phyloP scores from a whole-genome alignment of 2,329 filamentous ascomycete genomes.

The Cercospora berteroae region DNA sequence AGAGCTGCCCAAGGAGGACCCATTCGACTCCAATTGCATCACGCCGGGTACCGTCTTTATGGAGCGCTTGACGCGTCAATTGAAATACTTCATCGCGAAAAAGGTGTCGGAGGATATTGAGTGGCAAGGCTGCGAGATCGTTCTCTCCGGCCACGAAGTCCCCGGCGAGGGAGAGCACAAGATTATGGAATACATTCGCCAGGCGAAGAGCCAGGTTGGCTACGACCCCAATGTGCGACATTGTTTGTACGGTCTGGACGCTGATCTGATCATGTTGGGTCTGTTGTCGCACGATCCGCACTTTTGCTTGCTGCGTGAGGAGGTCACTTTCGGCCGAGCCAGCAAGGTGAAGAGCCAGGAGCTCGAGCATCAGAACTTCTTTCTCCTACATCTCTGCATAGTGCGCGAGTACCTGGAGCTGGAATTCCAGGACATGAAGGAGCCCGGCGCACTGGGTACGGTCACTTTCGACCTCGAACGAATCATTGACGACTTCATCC shows the following conservation, averaged over 20 bases:
- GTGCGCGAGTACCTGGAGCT: constrained; percentile 95
- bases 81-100: constrained; percentile 98
- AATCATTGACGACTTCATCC: constrained; percentile 97
- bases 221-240: constrained; percentile 94
- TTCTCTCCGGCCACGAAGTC: constrained; percentile 95
- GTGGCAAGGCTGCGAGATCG: constrained; percentile 95
- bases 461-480: constrained; percentile 91
- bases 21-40: constrained; percentile 99
- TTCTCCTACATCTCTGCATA: constrained; percentile 93
- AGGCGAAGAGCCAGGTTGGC: constrained; percentile 88
- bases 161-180: constrained; percentile 98
- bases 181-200: constrained; percentile 99
- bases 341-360: constrained; percentile 90
- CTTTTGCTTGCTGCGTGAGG: constrained; percentile 93
- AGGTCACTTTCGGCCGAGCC: constrained; percentile 92
- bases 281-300: constrained; percentile 96
- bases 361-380: constrained; percentile 98
- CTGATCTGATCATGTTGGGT: constrained; percentile 97
- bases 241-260: constrained; percentile 94
- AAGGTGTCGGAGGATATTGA: constrained; percentile 96
- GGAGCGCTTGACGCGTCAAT: constrained; percentile 88
- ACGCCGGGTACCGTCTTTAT: constrained; percentile 97
- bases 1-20: constrained; percentile 89
- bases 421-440: constrained; percentile 90
- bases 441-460: constrained; percentile 61